Evolutionary conservation across 305 asterid species (phyloP).

Genomic region (Withania somnifera): DNA sequence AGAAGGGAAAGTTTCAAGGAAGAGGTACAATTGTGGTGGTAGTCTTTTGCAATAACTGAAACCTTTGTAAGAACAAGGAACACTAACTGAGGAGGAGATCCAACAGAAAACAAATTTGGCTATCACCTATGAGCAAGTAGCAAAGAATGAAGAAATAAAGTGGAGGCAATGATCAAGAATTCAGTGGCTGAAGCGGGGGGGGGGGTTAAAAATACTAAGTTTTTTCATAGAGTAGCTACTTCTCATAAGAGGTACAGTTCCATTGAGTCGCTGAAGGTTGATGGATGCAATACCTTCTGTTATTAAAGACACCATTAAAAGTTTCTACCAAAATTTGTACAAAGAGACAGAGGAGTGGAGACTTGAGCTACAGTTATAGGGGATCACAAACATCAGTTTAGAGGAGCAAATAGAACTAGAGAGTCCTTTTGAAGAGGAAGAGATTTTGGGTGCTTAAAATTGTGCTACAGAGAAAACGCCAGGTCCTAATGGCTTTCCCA

Average conservation of each 20-base stretch:
- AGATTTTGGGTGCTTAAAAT: background rate
- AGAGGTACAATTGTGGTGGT: too few relatives aligned
- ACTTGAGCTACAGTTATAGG: background rate
- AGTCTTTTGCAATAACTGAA: too few relatives aligned
- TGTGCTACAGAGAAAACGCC: background rate
- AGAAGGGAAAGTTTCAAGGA: too few relatives aligned
- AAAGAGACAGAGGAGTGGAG: background rate
- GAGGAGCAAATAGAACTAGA: background rate
- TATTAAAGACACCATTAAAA: background rate
- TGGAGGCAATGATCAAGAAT: too few relatives aligned
- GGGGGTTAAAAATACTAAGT: background rate
- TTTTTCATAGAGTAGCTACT: background rate
- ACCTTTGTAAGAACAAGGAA: too few relatives aligned
- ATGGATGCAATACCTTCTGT: background rate
- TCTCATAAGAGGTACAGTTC: background rate
- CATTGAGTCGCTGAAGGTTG: background rate
- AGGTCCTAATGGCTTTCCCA: background rate
- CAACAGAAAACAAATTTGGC: too few relatives aligned
- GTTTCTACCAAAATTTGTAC: background rate
- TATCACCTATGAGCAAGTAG: too few relatives aligned
- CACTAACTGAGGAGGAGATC: too few relatives aligned
- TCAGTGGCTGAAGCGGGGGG: too few relatives aligned
- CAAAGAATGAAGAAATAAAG: too few relatives aligned
- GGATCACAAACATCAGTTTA: too few relatives aligned
- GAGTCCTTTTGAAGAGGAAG: background rate